Conservation (phyloP, 192 early-diverging fungal genomes). For the Rhizophagus clarus region DNA sequence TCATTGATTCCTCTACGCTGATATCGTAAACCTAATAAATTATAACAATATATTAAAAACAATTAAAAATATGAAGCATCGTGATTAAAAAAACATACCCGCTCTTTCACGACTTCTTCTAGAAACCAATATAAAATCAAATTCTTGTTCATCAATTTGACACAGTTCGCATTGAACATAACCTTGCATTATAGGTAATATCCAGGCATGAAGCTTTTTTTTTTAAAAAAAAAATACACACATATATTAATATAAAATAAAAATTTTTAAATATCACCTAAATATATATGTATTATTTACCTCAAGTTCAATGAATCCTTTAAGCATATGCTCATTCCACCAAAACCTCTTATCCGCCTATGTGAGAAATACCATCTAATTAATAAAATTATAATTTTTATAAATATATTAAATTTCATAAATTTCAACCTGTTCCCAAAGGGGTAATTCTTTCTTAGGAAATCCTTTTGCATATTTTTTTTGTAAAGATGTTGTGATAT, state of each 20-base stretch:
- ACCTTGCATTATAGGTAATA: conserved; percentile 70
- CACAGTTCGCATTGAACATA: conserved; percentile 66
- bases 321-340: conserved; percentile 60
- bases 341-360: conserved; percentile 52
- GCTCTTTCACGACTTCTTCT: conserved; percentile 63
- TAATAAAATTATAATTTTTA: not conserved
- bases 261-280: not conserved
- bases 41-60: not conserved
- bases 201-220: conserved; percentile 51
- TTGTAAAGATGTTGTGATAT: conserved; percentile 47
- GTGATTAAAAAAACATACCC: conserved; percentile 33
- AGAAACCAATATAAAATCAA: conserved; percentile 70
- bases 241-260: not conserved
- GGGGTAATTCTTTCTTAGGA: conserved; percentile 11
- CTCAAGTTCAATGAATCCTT: conserved; percentile 45
- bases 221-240: not conserved
- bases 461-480: conserved; percentile 33
- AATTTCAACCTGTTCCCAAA: conserved; percentile 39
- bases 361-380: conserved; percentile 6
- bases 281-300: conserved; percentile 34
- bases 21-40: conserved; percentile 74
- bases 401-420: not conserved
- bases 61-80: conserved; percentile 12
- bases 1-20: conserved; percentile 88
- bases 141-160: conserved; percentile 57